Conservation (phyloP, 148 eudicot species). For the Drosera capensis region DNA sequence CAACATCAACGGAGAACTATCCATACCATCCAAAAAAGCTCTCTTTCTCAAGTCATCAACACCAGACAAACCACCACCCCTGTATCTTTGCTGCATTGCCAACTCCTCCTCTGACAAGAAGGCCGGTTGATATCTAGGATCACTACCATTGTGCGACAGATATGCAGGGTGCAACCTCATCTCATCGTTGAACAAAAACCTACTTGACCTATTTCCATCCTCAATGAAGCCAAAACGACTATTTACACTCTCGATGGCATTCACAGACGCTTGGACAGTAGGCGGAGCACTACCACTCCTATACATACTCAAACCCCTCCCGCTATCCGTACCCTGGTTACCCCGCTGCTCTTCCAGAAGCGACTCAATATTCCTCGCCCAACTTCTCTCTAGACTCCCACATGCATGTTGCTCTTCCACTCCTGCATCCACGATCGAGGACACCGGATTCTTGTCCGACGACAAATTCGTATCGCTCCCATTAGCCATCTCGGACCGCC, state of each 20-base stretch:
- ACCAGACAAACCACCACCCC: conserved; percentile 20
- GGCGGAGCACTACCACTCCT: conserved; percentile 73
- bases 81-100: conserved; percentile 41
- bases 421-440: conserved; percentile 8
- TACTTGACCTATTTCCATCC: conserved; percentile 7
- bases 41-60: conserved; percentile 17
- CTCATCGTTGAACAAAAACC: conserved; percentile 33
- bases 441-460: conserved; percentile 9
- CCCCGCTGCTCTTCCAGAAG: conserved; percentile 18
- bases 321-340: conserved; percentile 10
- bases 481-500: conserved; percentile 11
- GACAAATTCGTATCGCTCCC: conserved; percentile 10
- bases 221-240: conserved; percentile 8
- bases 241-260: conserved; percentile 24
- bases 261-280: conserved; percentile 40
- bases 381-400: conserved; percentile 15
- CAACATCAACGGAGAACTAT: conserved; percentile 21
- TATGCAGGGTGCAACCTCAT: conserved; percentile 47
- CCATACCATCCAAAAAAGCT: conserved; percentile 10
- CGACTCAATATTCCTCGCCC: conserved; percentile 27
- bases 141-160: conserved; percentile 33
- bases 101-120: conserved; percentile 50
- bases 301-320: conserved; percentile 21
- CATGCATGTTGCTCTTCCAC: conserved; percentile 19
- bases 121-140: conserved; percentile 49